Base-by-base conservation (phyloP, 352 stramenopile genomes). In the Globisporangium canariense region DNA sequence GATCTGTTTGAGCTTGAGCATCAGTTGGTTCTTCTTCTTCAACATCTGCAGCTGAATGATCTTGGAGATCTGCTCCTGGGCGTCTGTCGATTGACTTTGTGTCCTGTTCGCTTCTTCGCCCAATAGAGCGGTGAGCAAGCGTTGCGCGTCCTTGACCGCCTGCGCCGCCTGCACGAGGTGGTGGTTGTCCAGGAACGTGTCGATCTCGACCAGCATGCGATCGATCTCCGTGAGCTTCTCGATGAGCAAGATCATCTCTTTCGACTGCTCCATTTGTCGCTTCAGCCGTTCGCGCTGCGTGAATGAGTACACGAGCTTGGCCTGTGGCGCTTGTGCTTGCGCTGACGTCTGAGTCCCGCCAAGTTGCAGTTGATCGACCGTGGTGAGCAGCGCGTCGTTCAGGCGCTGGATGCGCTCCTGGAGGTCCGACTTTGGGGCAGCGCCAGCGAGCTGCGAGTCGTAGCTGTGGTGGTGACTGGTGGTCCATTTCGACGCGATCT, bases 211-310 rank as follows among this genome's bases (percentile, higher is more conserved):
- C 0, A 91, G 45, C 10, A 77, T 52, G n/a, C 73, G 69, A 53
- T 93, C 81, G 16, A 86, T 75, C 60, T 81, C 69, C 22, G 71
- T 89, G 11, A 93, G 70, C n/a, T 88, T 83, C 68, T 91, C 84
- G 20, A 90, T 78, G 14, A 88, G 70, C 62, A 65, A 41, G 46
- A 93, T 64, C 74, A 88, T 88, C n/a, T 61, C 70, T 32, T 76
- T 77, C 2, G 80, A 88, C 58, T 89, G 77, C 32, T 84, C 74
- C 49, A 89, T 78, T 51, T 93, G 80, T 34, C 73, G 67, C 69
- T 78, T 81, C 7, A 93, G 59, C 0, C 67, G 69, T 69, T 93
- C 78, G 14, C 74, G 73, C 57, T 91, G 76, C 18, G 74, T 82
- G 25, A 89, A 81, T 7, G 79, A 88, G 36, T 73, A 53, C 45